phyloP scores from a whole-genome alignment of 148 eudicot genomes.

The Arctostaphylos glauca region DNA sequence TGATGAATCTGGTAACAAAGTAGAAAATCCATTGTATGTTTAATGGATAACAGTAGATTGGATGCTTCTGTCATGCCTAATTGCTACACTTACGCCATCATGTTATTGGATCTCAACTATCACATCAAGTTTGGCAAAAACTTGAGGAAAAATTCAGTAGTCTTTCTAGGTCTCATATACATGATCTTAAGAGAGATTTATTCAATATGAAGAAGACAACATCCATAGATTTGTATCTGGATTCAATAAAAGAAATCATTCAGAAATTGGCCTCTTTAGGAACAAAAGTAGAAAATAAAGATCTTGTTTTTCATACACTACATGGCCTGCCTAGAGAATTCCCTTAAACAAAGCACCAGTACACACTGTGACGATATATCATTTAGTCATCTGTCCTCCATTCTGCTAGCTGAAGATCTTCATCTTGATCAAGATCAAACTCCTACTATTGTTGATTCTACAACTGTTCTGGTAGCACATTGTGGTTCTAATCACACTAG shows the following conservation, averaged over 20 bases:
- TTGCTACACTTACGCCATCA: no score
- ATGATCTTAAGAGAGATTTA: no score
- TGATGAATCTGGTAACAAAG: no score
- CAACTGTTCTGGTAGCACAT: no score
- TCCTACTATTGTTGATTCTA: neutral
- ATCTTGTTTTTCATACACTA: neutral
- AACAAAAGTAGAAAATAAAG: neutral
- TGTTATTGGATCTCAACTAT: no score
- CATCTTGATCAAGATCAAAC: neutral
- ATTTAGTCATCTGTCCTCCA: neutral
- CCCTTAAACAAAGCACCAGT: neutral
- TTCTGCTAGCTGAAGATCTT: neutral
- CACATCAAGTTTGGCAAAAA: no score
- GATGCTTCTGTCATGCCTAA: no score
- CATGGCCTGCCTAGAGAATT: neutral
- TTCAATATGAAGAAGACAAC: no score
- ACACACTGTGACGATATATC: neutral
- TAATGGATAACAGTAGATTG: no score
- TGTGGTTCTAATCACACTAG: neutral
- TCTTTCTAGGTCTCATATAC: no score
- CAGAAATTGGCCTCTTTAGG: neutral
- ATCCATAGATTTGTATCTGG: neutral
- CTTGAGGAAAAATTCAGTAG: no score
- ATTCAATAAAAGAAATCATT: neutral
- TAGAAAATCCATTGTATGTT: no score